phyloP scores from a whole-genome alignment of 768 basidiomycete species.

The Suillus brevipes region DNA sequence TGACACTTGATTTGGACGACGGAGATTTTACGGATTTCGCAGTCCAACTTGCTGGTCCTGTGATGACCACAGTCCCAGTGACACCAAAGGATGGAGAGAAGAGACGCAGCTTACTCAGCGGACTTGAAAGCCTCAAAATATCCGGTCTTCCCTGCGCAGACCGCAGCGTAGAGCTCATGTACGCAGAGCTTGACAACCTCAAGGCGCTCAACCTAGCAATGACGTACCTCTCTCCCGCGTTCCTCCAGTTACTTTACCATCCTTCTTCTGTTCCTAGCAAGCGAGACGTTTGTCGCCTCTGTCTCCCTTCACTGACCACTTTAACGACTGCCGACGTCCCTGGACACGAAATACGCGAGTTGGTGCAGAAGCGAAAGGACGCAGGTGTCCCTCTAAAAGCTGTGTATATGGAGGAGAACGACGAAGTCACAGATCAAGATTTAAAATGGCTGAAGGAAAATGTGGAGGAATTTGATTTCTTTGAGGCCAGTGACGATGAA shows the following conservation, averaged over 20 bases:
- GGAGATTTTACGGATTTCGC: conserved; percentile 56
- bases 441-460: conserved; percentile 53
- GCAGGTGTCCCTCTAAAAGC: conserved; percentile 47
- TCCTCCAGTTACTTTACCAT: conserved; percentile 24
- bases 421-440: conserved; percentile 42
- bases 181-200: conserved; percentile 49
- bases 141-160: conserved; percentile 46
- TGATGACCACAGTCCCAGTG: conserved; percentile 19
- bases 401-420: conserved; percentile 46
- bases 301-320: conserved; percentile 52
- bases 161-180: conserved; percentile 37
- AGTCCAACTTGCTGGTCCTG: conserved; percentile 36
- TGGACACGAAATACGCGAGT: conserved; percentile 40
- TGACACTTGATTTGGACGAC: conserved; percentile 55
- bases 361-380: conserved; percentile 45
- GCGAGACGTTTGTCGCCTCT: conserved; percentile 14
- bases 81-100: conserved; percentile 37
- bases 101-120: conserved; percentile 39
- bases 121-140: conserved; percentile 55
- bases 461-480: conserved; percentile 53
- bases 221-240: conserved; percentile 28
- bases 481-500: conserved; percentile 56
- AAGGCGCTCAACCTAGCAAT: conserved; percentile 43
- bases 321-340: conserved; percentile 47
- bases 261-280: conserved; percentile 6